Conservation (phyloP, 345 rosid species). For the Theobroma cacao region DNA sequence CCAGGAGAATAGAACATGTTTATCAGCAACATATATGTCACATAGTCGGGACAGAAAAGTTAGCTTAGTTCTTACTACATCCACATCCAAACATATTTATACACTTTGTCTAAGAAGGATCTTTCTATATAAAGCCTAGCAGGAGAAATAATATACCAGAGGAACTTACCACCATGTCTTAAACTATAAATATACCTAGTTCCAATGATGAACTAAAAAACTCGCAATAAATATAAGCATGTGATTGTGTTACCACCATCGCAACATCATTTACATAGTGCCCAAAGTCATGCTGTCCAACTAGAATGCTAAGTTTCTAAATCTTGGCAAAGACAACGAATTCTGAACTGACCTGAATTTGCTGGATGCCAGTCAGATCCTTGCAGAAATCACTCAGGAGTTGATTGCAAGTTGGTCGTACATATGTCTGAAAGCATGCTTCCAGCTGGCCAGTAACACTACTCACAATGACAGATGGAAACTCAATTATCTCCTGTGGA, state of each 20-base stretch:
- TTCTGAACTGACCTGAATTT: constrained; percentile 38
- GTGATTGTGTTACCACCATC: neutral
- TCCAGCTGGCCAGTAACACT: constrained; percentile 45
- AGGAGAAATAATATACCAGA: neutral
- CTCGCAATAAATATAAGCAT: neutral
- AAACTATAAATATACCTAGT: neutral
- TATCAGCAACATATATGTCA: neutral
- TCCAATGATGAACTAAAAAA: neutral
- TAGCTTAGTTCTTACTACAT: neutral
- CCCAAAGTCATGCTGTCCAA: neutral
- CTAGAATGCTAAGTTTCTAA: neutral
- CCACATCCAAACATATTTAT: neutral
- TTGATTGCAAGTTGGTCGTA: constrained; percentile 49
- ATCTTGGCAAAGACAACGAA: neutral
- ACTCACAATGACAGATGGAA: constrained; percentile 49
- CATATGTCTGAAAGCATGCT: constrained; percentile 48
- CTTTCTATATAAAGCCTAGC: neutral
- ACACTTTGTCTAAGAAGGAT: neutral
- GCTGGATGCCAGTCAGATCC: constrained; percentile 54
- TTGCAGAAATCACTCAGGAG: constrained; percentile 49
- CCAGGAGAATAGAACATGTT: neutral
- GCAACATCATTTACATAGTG: neutral
- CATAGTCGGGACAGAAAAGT: neutral
- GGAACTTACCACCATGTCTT: neutral
- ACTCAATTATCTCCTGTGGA: constrained; percentile 57